phyloP scores from a whole-genome alignment of 2,329 filamentous ascomycete species.

The Talaromyces funiculosus region DNA sequence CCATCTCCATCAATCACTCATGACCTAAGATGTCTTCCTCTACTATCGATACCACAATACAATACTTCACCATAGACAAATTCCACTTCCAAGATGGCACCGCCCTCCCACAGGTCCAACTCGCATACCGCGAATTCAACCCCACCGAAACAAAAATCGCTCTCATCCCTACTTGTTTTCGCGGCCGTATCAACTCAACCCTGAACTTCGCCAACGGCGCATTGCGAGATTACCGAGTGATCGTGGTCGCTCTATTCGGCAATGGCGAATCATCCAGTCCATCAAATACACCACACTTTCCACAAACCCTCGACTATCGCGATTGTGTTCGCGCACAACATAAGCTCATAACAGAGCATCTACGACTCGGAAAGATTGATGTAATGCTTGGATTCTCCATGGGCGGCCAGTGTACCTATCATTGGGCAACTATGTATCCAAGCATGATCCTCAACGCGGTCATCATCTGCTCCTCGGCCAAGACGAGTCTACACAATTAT shows the following conservation, averaged over 20 bases:
- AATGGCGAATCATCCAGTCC: slow-evolving; percentile 47
- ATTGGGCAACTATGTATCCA: slow-evolving; percentile 45
- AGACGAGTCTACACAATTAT: slow-evolving; percentile 44
- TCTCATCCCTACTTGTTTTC: slow-evolving; percentile 52
- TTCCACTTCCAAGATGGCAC: slow-evolving; percentile 37
- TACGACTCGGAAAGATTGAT: slow-evolving; percentile 33
- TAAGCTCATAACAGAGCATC: slow-evolving; percentile 32
- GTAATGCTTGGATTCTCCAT: slow-evolving; percentile 47
- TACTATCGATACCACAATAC: slow-evolving; percentile 23
- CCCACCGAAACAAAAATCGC: slow-evolving; percentile 34
- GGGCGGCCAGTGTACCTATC: slow-evolving; percentile 46
- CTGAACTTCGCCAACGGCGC: slow-evolving; percentile 43
- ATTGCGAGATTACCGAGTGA: slow-evolving; percentile 38
- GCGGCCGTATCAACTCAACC: slow-evolving; percentile 47
- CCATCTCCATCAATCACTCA: neutral
- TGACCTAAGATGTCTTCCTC: slow-evolving; percentile 1
- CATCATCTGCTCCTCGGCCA: slow-evolving; percentile 43
- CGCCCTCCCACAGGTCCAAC: slow-evolving; percentile 25
- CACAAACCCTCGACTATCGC: slow-evolving; percentile 34
- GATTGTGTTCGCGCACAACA: slow-evolving; percentile 44
- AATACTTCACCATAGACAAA: slow-evolving; percentile 30
- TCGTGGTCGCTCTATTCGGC: slow-evolving; percentile 45
- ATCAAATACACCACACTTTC: slow-evolving; percentile 41
- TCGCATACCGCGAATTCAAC: slow-evolving; percentile 43
- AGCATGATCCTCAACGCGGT: slow-evolving; percentile 36